These are phyloP conservation scores for Sambucus nigra DNA, from an alignment of 129 eudicot genomes.

Conservation along the genomic window DNA sequence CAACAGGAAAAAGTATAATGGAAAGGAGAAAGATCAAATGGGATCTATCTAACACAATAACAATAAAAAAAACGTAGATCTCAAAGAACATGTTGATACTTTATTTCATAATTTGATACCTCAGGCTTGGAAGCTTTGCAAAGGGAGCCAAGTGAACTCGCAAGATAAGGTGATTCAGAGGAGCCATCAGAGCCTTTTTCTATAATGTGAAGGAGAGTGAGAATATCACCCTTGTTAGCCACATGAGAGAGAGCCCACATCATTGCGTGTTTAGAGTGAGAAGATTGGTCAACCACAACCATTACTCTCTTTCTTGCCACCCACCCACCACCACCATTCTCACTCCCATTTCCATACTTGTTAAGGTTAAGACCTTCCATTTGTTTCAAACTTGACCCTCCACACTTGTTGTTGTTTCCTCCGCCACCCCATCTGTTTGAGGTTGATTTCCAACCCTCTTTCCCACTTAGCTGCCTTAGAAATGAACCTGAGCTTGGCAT, in stretches of 20 bases:
- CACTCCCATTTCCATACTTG: conserved; percentile 14
- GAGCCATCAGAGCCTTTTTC: not conserved
- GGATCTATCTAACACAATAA: conserved; percentile 1
- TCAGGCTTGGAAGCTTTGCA: conserved; percentile 88
- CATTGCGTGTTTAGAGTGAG: conserved; percentile 86
- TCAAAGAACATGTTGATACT: too few relatives aligned
- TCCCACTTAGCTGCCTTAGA: conserved; percentile 49
- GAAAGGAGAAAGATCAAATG: not conserved
- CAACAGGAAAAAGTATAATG: not conserved
- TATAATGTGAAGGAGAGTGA: conserved; percentile 71
- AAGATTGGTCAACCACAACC: conserved; percentile 76
- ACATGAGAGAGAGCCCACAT: conserved; percentile 97
- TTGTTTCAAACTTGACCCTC: conserved; percentile 27
- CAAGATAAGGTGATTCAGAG: conserved; percentile 26
- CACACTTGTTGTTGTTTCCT: not conserved
- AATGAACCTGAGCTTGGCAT: conserved; percentile 53
- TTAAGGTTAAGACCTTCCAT: conserved; percentile 36
- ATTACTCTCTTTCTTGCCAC: conserved; percentile 73
- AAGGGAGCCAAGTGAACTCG: conserved; percentile 62
- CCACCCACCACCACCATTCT: conserved; percentile 18
- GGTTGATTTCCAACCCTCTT: conserved; percentile 44
- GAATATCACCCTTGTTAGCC: conserved; percentile 69
- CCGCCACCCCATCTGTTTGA: conserved; percentile 50
- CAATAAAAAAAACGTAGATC: not conserved
- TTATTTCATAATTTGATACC: conserved; percentile 19